phyloP scores from a whole-genome alignment of 2,329 filamentous ascomycete genomes.

The Sporothrix phasma region DNA sequence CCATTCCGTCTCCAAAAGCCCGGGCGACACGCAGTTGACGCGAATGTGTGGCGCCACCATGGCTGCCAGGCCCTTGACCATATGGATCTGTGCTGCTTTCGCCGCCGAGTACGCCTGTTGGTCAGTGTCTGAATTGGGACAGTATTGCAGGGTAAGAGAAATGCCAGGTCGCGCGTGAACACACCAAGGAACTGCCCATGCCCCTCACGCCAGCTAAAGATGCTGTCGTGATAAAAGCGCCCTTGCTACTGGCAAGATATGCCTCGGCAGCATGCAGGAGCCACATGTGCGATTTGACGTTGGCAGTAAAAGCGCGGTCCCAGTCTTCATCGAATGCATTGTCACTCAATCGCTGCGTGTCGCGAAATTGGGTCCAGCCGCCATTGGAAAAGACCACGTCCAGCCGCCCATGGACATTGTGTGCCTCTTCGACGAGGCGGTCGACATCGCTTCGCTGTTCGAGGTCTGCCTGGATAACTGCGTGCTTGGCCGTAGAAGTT shows the following conservation, averaged over 20 bases:
- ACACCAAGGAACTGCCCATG: slow-evolving; percentile 49
- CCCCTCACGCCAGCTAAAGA: slow-evolving; percentile 54
- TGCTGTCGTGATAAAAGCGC: slow-evolving; percentile 54
- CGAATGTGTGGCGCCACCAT: slow-evolving; percentile 45
- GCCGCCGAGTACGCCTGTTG: slow-evolving; percentile 61
- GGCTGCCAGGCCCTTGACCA: slow-evolving; percentile 43
- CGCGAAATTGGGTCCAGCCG: slow-evolving; percentile 40
- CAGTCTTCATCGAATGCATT: slow-evolving; percentile 48
- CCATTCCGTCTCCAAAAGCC: slow-evolving; percentile 52
- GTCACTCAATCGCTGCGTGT: slow-evolving; percentile 40
- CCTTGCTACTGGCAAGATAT: slow-evolving; percentile 46
- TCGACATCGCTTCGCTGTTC: slow-evolving; percentile 48
- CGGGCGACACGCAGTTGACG: slow-evolving; percentile 50
- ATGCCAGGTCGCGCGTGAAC: too few species aligned
- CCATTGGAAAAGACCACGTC: slow-evolving; percentile 73
- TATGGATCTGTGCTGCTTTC: slow-evolving; percentile 60
- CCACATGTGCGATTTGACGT: slow-evolving; percentile 53
- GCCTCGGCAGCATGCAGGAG: slow-evolving; percentile 45
- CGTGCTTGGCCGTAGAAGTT: too few species aligned
- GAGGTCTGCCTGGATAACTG: slow-evolving; percentile 58
- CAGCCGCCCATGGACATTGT: slow-evolving; percentile 54
- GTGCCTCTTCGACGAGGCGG: slow-evolving; percentile 48
- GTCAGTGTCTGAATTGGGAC: background rate
- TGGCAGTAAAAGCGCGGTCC: slow-evolving; percentile 50
- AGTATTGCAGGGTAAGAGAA: background rate